Evolutionary conservation across 192 early-diverging fungal species (phyloP), one percentile per base, ranked within the genome.

Genomic region (Gaertneriomyces semiglobifer): DNA sequence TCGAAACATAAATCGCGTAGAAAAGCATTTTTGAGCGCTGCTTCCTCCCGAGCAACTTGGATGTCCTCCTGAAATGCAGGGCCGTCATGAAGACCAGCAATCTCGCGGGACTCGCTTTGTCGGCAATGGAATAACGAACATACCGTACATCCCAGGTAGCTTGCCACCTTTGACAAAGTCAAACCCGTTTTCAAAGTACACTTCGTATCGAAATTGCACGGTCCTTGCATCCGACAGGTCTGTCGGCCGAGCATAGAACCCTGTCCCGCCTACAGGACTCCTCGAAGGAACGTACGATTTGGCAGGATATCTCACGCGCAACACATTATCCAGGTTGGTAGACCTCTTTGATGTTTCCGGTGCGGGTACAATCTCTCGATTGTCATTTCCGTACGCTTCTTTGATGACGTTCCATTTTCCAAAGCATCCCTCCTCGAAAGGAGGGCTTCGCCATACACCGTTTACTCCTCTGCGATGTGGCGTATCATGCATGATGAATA

Each of bases 91-190:
- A 33, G 25, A 33, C 25, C 25, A 33, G 25, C 25, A 33, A 33
- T 33, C 25, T 33, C 25, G 25, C 44, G 57, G 44, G 44, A 19
- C 62, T 16, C 25, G n/a, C 20, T 69, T n/a, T 2, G 12, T 12
- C 48, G 48, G 48, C 18, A 18, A 12, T n/a, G 48, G 48, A 18
- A 14, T 45, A 4, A 38, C 4, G 44, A 16, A 45, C 44, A 5
- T 45, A 61, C 59, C 71, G 42, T 59, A 67, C 16, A 83, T 59
- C 9, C 82, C 82, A 2, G 82, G 82, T 10, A 84, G 62, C 52
- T 84, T 84, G 3, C 82, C 82, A 25, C 82, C 82, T 20, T 73
- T 77, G 57, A 77, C 74, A 71, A 76, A 84, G 14, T 83, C 53
- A 60, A 84, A 84, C 0, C 65, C 65, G 9, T 65, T 62, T 48